phyloP scores from a whole-genome alignment of 2,329 filamentous ascomycete genomes.

The Epicoccum nigrum region DNA sequence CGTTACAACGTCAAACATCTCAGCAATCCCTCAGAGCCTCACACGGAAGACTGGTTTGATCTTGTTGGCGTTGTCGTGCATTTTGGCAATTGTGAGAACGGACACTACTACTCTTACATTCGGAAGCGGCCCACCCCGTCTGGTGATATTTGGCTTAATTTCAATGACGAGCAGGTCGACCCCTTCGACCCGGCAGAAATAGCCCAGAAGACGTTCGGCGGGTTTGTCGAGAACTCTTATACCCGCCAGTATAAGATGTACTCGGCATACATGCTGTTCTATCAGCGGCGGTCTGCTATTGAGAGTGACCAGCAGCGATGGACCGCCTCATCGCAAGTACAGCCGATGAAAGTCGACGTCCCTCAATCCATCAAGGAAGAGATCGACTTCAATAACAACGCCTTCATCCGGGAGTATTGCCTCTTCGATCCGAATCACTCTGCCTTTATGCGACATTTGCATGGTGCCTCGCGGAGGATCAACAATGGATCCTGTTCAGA shows the following conservation, averaged over 20 bases:
- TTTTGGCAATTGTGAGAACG: constrained; percentile 88
- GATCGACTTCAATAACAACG: constrained; percentile 74
- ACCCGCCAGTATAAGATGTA: constrained; percentile 40
- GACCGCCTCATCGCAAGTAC: constrained; percentile 48
- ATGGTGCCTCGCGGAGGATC: constrained; percentile 62
- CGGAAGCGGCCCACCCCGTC: constrained; percentile 71
- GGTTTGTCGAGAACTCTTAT: constrained; percentile 43
- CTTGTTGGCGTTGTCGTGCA: constrained; percentile 95
- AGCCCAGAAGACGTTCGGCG: constrained; percentile 73
- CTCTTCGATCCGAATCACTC: constrained; percentile 76
- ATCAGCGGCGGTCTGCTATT: constrained; percentile 77
- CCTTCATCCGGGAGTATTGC: constrained; percentile 76
- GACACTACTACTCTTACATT: constrained; percentile 97
- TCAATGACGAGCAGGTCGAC: constrained; percentile 87
- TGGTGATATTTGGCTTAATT: constrained; percentile 76
- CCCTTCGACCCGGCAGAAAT: constrained; percentile 77
- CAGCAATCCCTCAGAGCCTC: constrained; percentile 63
- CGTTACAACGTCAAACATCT: constrained; percentile 89
- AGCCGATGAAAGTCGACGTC: constrained; percentile 57
- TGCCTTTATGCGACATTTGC: constrained; percentile 67
- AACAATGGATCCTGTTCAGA: constrained; percentile 58
- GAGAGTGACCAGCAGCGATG: constrained; percentile 44
- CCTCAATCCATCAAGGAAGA: constrained; percentile 56
- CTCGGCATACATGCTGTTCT: constrained; percentile 98
- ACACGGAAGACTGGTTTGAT: constrained; percentile 79